Evolutionary conservation across 1,284 basidiomycete genomes (phyloP).

Genomic region (Sutorius eximius): DNA sequence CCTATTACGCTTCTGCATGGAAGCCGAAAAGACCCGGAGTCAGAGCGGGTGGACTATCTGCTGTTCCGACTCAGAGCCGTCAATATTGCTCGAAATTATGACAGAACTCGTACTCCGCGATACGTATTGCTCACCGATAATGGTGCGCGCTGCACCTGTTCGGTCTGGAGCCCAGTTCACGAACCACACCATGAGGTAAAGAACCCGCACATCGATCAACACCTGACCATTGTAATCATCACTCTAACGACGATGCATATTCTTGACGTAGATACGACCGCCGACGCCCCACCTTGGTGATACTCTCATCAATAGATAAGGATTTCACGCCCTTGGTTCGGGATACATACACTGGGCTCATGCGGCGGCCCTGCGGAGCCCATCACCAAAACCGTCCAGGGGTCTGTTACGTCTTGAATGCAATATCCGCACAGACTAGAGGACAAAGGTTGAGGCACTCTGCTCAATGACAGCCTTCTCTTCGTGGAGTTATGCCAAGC

Average conservation of each 20-base stretch:
- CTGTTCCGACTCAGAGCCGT: background rate
- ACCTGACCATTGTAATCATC: background rate
- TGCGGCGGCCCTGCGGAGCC: background rate
- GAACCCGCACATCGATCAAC: background rate
- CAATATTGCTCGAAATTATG: background rate
- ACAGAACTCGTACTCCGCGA: background rate
- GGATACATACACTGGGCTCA: background rate
- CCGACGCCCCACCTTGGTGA: background rate
- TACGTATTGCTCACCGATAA: background rate
- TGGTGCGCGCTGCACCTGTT: background rate
- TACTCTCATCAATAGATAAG: background rate
- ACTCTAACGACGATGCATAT: background rate
- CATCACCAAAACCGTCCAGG: no score
- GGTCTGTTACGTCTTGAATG: background rate
- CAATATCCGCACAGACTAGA: background rate
- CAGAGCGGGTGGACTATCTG: background rate
- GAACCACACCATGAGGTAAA: background rate
- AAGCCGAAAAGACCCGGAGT: background rate
- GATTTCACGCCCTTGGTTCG: background rate
- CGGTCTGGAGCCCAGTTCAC: background rate
- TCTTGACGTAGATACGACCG: background rate
- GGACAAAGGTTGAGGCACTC: background rate
- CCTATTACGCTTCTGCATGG: background rate
- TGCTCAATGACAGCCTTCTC: no score
- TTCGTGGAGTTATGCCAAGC: background rate